These are phyloP conservation scores for Saccharum officinarum DNA, from an alignment of 176 grass and related monocot species.

Conservation along the genomic window DNA sequence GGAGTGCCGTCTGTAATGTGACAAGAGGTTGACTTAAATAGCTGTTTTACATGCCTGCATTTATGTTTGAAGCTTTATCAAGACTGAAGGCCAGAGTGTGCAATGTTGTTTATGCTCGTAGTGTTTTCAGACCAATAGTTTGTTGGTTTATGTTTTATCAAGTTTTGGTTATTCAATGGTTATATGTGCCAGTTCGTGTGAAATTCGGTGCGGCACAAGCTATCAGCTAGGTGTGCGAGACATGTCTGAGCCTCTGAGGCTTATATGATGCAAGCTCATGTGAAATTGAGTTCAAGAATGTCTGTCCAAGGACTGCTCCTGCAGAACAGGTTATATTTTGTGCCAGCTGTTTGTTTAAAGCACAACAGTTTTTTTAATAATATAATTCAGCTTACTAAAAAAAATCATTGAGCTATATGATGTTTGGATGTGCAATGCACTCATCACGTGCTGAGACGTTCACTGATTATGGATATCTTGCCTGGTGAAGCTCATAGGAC, in stretches of 20 bases:
- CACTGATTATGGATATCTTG: neutral
- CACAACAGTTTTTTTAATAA: neutral
- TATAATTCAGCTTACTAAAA: too few species aligned
- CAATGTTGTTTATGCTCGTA: neutral
- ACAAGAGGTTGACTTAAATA: neutral
- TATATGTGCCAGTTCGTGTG: neutral
- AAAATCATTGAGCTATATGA: neutral
- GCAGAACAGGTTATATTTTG: neutral
- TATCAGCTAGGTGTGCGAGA: neutral
- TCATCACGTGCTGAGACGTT: neutral
- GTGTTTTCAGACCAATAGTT: neutral
- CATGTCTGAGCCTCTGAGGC: neutral
- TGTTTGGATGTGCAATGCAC: neutral
- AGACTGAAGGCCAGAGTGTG: neutral
- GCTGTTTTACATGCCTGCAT: neutral
- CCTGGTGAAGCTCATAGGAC: neutral
- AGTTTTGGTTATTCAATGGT: neutral
- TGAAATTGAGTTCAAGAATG: neutral
- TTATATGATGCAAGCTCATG: neutral
- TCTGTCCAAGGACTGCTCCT: neutral
- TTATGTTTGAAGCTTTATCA: neutral
- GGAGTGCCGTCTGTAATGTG: neutral
- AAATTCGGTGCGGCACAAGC: neutral
- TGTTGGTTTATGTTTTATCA: neutral
- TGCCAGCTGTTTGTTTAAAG: neutral